Percentiles rank a stretch among this genome's conserved stretches.
phyloP scores from a whole-genome alignment of 768 basidiomycete genomes.

The Pulveroboletus sp. region DNA sequence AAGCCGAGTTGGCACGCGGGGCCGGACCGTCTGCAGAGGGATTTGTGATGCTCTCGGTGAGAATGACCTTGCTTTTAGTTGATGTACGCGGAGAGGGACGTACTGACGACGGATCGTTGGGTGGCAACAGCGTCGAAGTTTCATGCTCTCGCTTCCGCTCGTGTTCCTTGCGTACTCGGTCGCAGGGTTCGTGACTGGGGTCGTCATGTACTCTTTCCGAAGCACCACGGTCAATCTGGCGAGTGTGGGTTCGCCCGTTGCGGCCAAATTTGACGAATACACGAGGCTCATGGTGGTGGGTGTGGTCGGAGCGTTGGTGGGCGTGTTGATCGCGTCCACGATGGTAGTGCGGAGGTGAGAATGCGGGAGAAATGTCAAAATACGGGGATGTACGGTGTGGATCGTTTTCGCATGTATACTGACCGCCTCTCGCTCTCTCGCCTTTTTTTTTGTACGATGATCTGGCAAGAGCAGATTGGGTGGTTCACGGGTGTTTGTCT shows the following conservation, averaged over 20 bases:
- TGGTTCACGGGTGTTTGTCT: slow-evolving; percentile 5
- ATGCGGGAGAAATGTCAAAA: not conserved
- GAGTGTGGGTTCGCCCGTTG: slow-evolving; percentile 26
- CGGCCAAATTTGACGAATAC: slow-evolving; percentile 51
- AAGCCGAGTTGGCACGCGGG: slow-evolving; percentile 56
- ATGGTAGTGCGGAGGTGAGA: slow-evolving; percentile 27
- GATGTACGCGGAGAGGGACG: slow-evolving; percentile 1
- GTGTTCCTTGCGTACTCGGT: slow-evolving; percentile 72
- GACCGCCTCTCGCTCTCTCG: not conserved
- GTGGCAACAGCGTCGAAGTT: slow-evolving; percentile 38
- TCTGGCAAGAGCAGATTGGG: not conserved
- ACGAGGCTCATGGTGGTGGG: slow-evolving; percentile 62
- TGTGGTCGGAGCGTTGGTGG: slow-evolving; percentile 57
- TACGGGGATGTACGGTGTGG: not conserved
- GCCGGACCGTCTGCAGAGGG: slow-evolving; percentile 45
- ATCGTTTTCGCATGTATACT: not conserved
- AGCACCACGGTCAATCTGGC: slow-evolving; percentile 41
- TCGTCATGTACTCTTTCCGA: slow-evolving; percentile 62
- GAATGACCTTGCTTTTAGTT: slow-evolving; percentile 12
- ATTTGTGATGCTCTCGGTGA: slow-evolving; percentile 50
- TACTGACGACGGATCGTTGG: not conserved
- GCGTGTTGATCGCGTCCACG: slow-evolving; percentile 53
- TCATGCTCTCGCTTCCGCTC: slow-evolving; percentile 67
- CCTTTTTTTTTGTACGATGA: not conserved
- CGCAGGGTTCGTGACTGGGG: slow-evolving; percentile 59